Evolutionary conservation across 257 asterid species (phyloP).

Genomic region (Euphrasia confusa): DNA sequence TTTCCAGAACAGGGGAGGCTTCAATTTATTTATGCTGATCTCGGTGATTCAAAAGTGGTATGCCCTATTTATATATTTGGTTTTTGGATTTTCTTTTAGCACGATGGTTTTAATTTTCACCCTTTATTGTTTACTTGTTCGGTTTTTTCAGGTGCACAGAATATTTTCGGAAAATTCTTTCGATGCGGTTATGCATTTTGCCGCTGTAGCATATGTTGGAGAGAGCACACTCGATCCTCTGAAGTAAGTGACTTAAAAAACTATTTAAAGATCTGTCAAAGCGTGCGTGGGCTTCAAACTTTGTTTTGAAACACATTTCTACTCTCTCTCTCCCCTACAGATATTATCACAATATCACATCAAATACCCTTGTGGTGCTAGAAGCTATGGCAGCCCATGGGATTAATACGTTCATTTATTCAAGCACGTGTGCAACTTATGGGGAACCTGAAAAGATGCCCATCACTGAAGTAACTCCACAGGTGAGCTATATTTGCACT

Average conservation of each 20-base stretch:
- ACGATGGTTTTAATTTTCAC: constrained; percentile 16
- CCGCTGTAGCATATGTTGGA: constrained; percentile 99
- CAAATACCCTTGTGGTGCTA: constrained; percentile 74
- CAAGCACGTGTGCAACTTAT: constrained; percentile 88
- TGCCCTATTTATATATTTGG: constrained; percentile 10
- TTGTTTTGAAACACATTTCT: not conserved
- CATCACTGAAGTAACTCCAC: constrained; percentile 72
- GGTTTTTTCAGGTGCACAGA: constrained; percentile 51
- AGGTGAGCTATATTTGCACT: constrained; percentile 35
- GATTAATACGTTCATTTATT: constrained; percentile 67
- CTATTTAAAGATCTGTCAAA: not conserved
- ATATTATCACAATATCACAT: constrained; percentile 94
- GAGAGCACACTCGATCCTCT: constrained; percentile 94
- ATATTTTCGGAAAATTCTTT: constrained; percentile 59
- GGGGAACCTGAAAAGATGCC: constrained; percentile 94
- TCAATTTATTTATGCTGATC: constrained; percentile 84
- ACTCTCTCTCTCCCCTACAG: constrained; percentile 34
- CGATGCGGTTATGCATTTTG: constrained; percentile 88
- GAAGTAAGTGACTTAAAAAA: constrained; percentile 41
- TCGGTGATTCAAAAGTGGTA: constrained; percentile 84
- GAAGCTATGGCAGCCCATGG: constrained; percentile 73
- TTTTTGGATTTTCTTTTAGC: not conserved
- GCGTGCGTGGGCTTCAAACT: not conserved
- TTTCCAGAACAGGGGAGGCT: constrained; percentile 92
- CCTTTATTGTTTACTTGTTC: constrained; percentile 19